phyloP scores from a whole-genome alignment of 2,329 filamentous ascomycete genomes.

The Colletotrichum magnum region DNA sequence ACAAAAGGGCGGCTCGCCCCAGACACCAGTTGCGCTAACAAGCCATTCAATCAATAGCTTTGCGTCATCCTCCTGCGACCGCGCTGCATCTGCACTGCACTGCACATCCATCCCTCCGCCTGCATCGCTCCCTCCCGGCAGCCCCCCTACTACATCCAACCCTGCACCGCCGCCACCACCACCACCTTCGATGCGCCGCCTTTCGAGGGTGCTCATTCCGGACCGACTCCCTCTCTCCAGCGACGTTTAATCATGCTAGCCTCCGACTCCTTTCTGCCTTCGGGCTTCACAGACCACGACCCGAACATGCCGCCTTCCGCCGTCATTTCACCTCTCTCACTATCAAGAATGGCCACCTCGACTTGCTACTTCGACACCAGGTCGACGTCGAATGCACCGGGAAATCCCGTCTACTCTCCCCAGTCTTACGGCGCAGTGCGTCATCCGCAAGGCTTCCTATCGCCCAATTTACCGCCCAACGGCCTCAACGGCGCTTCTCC shows the following conservation, averaged over 20 bases:
- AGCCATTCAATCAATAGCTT: conserved; percentile 31
- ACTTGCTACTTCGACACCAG: conserved; percentile 54
- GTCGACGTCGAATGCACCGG: conserved; percentile 39
- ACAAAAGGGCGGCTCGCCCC: conserved; percentile 8
- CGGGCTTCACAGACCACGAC: conserved; percentile 53
- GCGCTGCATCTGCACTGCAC: conserved; percentile 21
- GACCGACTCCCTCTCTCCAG: conserved; percentile 16
- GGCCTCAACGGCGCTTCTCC: conserved; percentile 20
- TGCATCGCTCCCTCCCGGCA: conserved; percentile 23
- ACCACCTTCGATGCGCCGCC: conserved; percentile 28
- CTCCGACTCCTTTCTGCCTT: conserved; percentile 60
- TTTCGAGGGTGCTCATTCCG: conserved; percentile 3
- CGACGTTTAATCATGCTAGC: conserved; percentile 56
- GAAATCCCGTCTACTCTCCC: conserved; percentile 43
- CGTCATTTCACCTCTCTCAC: conserved; percentile 57
- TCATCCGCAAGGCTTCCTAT: conserved; percentile 44
- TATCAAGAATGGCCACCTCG: conserved; percentile 48
- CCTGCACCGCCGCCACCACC: conserved; percentile 13
- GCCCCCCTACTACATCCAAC: conserved; percentile 27
- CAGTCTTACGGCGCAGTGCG: conserved; percentile 44
- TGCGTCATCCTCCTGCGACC: conserved; percentile 35
- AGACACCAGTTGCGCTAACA: conserved; percentile 36
- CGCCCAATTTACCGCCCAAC: conserved; percentile 41
- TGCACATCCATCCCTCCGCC: background rate
- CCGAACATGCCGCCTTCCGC: conserved; percentile 49